phyloP scores from a whole-genome alignment of 192 early-diverging fungal genomes.

The Coemansia sp. region DNA sequence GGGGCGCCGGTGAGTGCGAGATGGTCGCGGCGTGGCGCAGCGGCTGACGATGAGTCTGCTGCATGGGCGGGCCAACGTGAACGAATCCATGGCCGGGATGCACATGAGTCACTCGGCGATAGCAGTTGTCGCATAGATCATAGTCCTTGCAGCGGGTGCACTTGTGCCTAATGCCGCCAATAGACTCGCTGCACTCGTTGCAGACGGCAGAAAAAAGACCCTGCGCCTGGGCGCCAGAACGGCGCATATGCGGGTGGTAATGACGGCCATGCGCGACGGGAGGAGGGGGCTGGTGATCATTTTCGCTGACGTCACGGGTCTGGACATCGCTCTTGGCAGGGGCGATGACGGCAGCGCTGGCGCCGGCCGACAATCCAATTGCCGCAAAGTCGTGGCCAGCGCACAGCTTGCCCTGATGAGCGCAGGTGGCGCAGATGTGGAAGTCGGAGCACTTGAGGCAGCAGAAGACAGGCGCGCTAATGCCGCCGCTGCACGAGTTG shows the following conservation, averaged over 20 bases:
- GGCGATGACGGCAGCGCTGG: neutral
- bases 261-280: slow-evolving; percentile 43
- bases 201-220: slow-evolving; percentile 39
- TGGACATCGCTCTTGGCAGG: slow-evolving; percentile 6
- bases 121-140: slow-evolving; percentile 61
- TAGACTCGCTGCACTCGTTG: slow-evolving; percentile 59
- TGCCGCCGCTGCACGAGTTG: slow-evolving; percentile 32
- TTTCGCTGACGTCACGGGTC: neutral
- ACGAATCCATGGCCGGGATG: slow-evolving; percentile 51
- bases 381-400: slow-evolving; percentile 55
- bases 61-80: slow-evolving; percentile 35
- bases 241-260: neutral
- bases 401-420: slow-evolving; percentile 43
- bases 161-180: slow-evolving; percentile 61
- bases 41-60: slow-evolving; percentile 4
- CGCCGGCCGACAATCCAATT: slow-evolving; percentile 9
- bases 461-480: slow-evolving; percentile 24
- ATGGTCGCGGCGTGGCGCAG: slow-evolving; percentile 2
- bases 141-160: slow-evolving; percentile 59
- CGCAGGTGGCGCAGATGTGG: slow-evolving; percentile 37
- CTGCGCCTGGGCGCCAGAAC: neutral
- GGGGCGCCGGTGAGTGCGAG: neutral
- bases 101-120: slow-evolving; percentile 24
- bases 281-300: neutral
- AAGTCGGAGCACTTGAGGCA: slow-evolving; percentile 43